A percentile compares a stretch with the other conserved stretches of the same genome.
Evolutionary conservation across 495 filamentous ascomycete genomes (phyloP).

Genomic region (Rhypophila decipiens): DNA sequence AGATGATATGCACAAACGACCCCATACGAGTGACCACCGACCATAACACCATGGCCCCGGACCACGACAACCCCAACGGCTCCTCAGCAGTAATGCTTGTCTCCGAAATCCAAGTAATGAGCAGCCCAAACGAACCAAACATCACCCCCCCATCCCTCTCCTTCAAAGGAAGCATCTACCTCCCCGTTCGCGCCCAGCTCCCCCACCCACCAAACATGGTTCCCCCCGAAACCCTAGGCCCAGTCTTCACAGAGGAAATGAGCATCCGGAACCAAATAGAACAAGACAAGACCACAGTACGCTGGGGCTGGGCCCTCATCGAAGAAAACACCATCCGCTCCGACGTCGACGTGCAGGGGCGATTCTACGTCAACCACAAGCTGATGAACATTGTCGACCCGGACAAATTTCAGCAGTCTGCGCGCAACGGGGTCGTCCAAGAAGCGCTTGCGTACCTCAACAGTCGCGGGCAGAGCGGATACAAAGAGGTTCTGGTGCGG

Average conservation of each 20-base stretch:
- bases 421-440: conserved; percentile 18
- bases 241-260: conserved; percentile 30
- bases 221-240: conserved; percentile 17
- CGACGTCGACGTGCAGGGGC: conserved; percentile 28
- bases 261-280: conserved; percentile 27
- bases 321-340: conserved; percentile 11
- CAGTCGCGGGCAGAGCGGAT: conserved; percentile 27
- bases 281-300: conserved; percentile 6
- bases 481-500: conserved; percentile 4
- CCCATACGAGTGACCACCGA: conserved; percentile 27
- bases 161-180: conserved; percentile 24
- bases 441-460: conserved; percentile 36
- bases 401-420: conserved; percentile 13
- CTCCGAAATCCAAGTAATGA: conserved; percentile 15
- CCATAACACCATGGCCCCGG: conserved; percentile 15
- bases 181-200: conserved; percentile 6
- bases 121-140: conserved; percentile 4
- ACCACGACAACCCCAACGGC: conserved; percentile 1
- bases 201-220: conserved; percentile 7
- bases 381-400: conserved; percentile 29
- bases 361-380: conserved; percentile 37
- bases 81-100: conserved; percentile 29
- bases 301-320: conserved; percentile 27
- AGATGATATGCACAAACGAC: conserved; percentile 35
- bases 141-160: conserved; percentile 15